Conservation (phyloP, 257 asterid genomes). For the Solanum ossicruentum region DNA sequence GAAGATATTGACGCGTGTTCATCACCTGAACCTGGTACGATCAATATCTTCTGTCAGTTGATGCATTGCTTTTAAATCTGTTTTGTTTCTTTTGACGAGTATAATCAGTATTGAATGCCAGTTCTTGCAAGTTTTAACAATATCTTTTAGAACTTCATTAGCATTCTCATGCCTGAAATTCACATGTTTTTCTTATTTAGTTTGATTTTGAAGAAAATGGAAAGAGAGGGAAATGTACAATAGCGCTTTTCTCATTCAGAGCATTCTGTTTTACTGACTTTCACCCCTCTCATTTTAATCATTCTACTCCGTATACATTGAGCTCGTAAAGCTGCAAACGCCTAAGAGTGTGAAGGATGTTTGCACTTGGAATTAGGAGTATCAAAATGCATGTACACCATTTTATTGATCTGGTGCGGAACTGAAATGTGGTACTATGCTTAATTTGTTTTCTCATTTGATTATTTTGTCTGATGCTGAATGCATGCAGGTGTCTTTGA, state of each 20-base stretch:
- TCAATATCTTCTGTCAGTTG: background rate
- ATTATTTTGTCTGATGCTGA: background rate
- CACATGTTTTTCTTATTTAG: background rate
- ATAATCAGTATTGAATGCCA: background rate
- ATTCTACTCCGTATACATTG: background rate
- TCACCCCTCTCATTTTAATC: background rate
- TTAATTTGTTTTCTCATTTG: background rate
- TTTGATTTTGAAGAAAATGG: background rate
- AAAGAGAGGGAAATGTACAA: background rate
- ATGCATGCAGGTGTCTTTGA: slow-evolving; percentile 66
- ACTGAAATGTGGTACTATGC: background rate
- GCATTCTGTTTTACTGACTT: background rate
- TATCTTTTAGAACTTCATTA: background rate
- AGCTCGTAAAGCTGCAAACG: background rate
- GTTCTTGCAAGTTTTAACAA: background rate
- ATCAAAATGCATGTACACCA: background rate
- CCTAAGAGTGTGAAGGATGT: background rate
- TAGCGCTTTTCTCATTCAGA: background rate
- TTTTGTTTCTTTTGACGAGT: background rate
- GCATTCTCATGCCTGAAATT: background rate
- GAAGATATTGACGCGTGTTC: slow-evolving; percentile 78
- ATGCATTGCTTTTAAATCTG: background rate
- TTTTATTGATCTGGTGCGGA: background rate
- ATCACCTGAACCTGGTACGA: slow-evolving; percentile 92
- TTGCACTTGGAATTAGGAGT: background rate